Conservation (phyloP, 306 rosid species). For the Acacia confusa region DNA sequence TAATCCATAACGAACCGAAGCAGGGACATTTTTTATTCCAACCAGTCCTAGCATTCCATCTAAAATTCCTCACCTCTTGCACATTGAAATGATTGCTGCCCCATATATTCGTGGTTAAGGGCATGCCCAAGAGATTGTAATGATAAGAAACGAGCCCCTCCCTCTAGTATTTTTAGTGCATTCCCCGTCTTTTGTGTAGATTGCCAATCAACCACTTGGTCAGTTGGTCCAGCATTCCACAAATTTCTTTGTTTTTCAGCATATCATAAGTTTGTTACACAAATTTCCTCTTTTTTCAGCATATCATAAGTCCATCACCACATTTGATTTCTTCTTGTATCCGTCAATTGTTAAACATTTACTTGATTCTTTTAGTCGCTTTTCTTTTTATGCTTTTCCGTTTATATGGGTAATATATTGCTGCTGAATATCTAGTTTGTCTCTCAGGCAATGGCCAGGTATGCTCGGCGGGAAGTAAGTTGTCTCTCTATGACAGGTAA, state of each 20-base stretch:
- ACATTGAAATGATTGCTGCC: neutral
- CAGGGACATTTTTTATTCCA: neutral
- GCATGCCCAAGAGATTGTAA: neutral
- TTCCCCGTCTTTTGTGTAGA: constrained; percentile 6
- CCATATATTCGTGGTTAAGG: neutral
- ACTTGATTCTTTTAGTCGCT: constrained; percentile 12
- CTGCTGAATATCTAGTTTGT: constrained; percentile 22
- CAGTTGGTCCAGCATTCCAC: neutral
- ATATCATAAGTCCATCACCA: neutral
- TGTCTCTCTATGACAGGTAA: constrained; percentile 89
- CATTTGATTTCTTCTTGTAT: neutral
- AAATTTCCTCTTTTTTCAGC: neutral
- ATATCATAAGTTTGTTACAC: neutral
- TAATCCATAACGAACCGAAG: neutral
- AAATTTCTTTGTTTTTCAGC: neutral
- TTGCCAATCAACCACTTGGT: neutral
- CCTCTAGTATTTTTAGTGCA: neutral
- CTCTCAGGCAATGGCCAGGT: constrained; percentile 84
- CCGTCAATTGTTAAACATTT: neutral
- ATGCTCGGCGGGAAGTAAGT: constrained; percentile 72
- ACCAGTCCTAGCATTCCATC: neutral
- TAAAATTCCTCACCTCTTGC: neutral
- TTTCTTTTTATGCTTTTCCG: neutral
- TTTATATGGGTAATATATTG: neutral
- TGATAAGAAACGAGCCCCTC: neutral